A percentile compares a stretch with the other conserved stretches of the same genome.
These are phyloP conservation scores for Ophidiomyces ophidiicola DNA, from an alignment of 2,329 filamentous ascomycete genomes.

Conservation along the genomic window DNA sequence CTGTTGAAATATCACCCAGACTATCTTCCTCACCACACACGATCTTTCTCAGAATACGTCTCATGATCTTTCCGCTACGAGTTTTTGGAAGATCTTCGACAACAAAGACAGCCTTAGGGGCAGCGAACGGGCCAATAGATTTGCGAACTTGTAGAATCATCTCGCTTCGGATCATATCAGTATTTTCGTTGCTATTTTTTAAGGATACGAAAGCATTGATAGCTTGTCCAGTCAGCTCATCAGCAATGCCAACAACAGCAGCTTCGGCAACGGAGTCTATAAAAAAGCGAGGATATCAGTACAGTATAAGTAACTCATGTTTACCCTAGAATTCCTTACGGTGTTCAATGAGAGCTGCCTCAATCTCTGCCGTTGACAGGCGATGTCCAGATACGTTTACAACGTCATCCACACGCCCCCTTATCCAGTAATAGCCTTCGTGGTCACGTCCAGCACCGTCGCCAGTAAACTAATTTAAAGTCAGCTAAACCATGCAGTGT, in stretches of 20 bases:
- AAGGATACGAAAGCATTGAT: constrained; percentile 94
- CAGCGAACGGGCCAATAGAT: constrained; percentile 93
- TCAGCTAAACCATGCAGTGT: neutral
- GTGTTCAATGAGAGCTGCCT: constrained; percentile 91
- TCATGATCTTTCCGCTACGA: constrained; percentile 96
- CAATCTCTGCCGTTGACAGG: constrained; percentile 93
- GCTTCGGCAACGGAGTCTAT: constrained; percentile 71
- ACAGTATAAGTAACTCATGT: neutral
- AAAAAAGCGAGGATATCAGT: constrained; percentile 7
- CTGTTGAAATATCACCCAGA: constrained; percentile 82
- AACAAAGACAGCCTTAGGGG: constrained; percentile 83
- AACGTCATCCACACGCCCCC: constrained; percentile 93
- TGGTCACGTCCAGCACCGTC: constrained; percentile 93
- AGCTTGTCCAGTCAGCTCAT: constrained; percentile 92
- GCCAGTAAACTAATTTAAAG: constrained; percentile 35
- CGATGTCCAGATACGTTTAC: constrained; percentile 96
- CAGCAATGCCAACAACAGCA: constrained; percentile 81
- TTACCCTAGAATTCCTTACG: constrained; percentile 38
- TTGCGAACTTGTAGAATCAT: constrained; percentile 89
- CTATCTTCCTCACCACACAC: constrained; percentile 94
- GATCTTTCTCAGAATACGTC: constrained; percentile 92
- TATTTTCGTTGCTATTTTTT: constrained; percentile 56
- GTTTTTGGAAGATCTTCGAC: constrained; percentile 96
- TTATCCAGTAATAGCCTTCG: constrained; percentile 99
- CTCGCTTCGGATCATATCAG: constrained; percentile 78